Conservation (phyloP, 768 basidiomycete genomes). For the Tremella fuciformis region DNA sequence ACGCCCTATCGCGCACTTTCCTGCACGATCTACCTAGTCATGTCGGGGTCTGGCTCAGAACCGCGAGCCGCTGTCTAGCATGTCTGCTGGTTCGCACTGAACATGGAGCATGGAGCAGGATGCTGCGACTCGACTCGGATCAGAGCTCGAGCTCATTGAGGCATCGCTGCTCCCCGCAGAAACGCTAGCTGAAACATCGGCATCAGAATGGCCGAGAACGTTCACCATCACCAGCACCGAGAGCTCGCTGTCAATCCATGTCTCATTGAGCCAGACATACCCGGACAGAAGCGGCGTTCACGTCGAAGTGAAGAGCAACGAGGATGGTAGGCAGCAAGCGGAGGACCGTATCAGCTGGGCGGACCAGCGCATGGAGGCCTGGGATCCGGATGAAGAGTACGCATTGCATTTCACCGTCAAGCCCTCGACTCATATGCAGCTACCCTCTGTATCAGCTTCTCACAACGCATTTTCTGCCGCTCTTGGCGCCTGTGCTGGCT, state of each 20-base stretch:
- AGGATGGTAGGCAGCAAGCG: conserved; percentile 46
- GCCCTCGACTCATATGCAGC: conserved; percentile 55
- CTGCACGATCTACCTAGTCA: no score
- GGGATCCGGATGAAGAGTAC: conserved; percentile 40
- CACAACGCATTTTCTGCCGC: conserved; percentile 61
- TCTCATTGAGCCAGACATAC: conserved; percentile 24
- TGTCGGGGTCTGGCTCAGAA: no score
- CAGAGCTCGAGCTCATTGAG: conserved; percentile 62
- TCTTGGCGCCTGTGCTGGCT: conserved; percentile 45
- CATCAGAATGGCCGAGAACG: neutral
- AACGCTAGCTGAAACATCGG: conserved; percentile 13
- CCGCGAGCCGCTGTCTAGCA: no score
- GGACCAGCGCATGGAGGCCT: conserved; percentile 31
- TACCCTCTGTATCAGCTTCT: conserved; percentile 65
- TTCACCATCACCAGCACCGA: conserved; percentile 39
- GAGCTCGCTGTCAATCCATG: conserved; percentile 28
- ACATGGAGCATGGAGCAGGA: conserved; percentile 3
- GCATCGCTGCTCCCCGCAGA: conserved; percentile 67
- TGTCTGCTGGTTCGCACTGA: no score
- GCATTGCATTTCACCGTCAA: conserved; percentile 39
- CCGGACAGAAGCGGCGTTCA: conserved; percentile 33
- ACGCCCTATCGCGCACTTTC: no score
- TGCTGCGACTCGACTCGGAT: conserved; percentile 16
- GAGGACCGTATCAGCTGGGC: conserved; percentile 36
- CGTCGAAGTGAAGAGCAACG: conserved; percentile 35